Base-by-base conservation (phyloP, 2,329 filamentous ascomycete species). In the Aspergillus niger region DNA sequence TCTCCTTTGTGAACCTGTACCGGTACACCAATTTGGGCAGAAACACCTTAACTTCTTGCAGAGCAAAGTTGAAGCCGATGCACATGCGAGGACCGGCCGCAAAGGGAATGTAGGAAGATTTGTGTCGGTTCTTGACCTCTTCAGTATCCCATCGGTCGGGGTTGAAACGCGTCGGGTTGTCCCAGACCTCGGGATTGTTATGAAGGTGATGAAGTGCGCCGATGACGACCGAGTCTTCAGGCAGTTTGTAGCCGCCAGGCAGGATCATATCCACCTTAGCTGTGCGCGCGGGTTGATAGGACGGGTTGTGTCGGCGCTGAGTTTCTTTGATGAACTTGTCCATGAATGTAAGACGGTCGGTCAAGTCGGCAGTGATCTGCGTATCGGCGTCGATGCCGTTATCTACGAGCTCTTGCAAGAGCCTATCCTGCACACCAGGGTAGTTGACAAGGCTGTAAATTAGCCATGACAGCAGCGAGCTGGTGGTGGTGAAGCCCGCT, bases 1-100 rank as follows among this genome's bases (percentile, higher is more conserved):
- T 77, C n/a, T 81, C 84, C n/a, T 79, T 70, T 8, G 62, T 72
- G 60, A 86, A 88, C 57, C 83, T 76, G 68, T 89, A 88, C 7
- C 86, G 77, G 59, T 81, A 88, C 2, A 88, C 72, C 39, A 89
- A 73, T 75, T 87, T 84, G 1, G 81, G 77, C 63, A 89, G 36
- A 36, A 75, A 71, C 15, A 86, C 77, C 75, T 87, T 87, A 60
- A 87, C 78, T 71, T 89, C 85, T 60, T 83, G 80, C 6, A 88
- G 74, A 0, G 85, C 86, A 70, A 88, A 87, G 72, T 87, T 88
- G 79, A 87, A 88, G 0, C 86, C 86, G 58, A 89, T 84, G 62
- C 86, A 89, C 74, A 81, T 82, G 1, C 86, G 76, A 0, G 78
- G 81, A 0, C 86, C 86, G 0, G 80, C 75, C 0, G 82, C 85